Conservation (phyloP, 2,329 filamentous ascomycete species). For the Exophiala aquamarina region DNA sequence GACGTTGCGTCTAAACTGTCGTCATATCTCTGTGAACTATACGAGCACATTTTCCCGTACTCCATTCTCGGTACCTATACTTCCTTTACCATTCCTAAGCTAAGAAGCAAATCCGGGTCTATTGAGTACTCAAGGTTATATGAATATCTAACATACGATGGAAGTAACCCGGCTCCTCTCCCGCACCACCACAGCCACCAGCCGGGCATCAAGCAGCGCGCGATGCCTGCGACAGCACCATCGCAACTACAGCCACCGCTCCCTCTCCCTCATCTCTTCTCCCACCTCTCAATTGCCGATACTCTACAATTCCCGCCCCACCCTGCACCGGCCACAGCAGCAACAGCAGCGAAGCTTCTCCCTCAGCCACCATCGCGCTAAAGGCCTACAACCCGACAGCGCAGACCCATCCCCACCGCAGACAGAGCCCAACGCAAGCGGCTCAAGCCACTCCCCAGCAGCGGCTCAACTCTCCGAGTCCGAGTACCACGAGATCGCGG, state of each 20-base stretch:
- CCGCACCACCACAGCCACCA: conserved; percentile 1
- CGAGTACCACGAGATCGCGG: conserved; percentile 75
- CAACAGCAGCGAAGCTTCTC: conserved; percentile 7
- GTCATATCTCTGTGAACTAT: no score
- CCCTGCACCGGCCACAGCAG: not conserved
- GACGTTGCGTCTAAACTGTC: not conserved
- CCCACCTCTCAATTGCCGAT: not conserved
- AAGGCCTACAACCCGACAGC: conserved; percentile 62
- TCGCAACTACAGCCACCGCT: not conserved
- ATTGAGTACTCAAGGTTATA: no score
- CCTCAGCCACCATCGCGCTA: conserved; percentile 27
- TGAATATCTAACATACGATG: conserved; percentile 7
- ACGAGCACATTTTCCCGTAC: no score
- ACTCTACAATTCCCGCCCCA: conserved; percentile 1
- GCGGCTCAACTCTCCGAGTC: conserved; percentile 66
- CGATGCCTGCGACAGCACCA: not conserved
- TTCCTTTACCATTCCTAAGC: no score
- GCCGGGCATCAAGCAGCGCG: not conserved
- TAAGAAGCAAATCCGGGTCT: no score
- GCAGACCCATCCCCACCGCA: conserved; percentile 51
- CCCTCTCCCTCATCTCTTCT: not conserved
- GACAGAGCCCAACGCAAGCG: conserved; percentile 39
- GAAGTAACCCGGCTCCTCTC: conserved; percentile 9
- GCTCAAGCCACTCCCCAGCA: conserved; percentile 41
- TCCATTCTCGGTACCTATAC: no score